Evolutionary conservation across 176 grass and related monocot genomes (phyloP).

Genomic region (Alopecurus myosuroides): DNA sequence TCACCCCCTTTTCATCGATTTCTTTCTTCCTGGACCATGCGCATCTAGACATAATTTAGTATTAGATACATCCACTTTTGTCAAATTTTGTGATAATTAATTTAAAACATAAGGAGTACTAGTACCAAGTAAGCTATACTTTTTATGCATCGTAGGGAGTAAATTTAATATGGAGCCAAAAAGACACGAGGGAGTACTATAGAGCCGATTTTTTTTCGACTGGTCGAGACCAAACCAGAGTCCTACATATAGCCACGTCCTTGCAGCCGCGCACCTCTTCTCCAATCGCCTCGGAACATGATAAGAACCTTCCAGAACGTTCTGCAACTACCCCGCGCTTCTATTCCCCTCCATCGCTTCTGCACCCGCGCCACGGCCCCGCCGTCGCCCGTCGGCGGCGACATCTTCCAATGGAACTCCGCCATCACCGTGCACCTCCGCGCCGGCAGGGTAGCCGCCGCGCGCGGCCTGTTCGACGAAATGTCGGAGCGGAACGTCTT

Average conservation of each 20-base stretch:
- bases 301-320: conserved; percentile 34
- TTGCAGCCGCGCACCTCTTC: not conserved
- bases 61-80: too few species aligned
- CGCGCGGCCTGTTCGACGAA: conserved; percentile 46
- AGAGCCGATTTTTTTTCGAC: too few species aligned
- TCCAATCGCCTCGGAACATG: conserved; percentile 20
- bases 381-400: not conserved
- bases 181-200: too few species aligned
- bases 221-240: not conserved
- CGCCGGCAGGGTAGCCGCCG: conserved; percentile 34
- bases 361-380: not conserved
- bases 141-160: too few species aligned
- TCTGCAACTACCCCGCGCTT: not conserved
- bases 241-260: not conserved
- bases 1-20: too few species aligned
- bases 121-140: too few species aligned
- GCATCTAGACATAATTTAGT: too few species aligned
- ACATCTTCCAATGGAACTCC: conserved; percentile 40
- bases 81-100: too few species aligned
- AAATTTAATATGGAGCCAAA: too few species aligned
- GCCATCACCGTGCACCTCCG: conserved; percentile 36
- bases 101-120: too few species aligned
- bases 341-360: not conserved
- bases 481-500: conserved; percentile 51
- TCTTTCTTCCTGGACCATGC: too few species aligned